Conservation (phyloP, 2,329 filamentous ascomycete genomes). For the Helminthosporium solani region DNA sequence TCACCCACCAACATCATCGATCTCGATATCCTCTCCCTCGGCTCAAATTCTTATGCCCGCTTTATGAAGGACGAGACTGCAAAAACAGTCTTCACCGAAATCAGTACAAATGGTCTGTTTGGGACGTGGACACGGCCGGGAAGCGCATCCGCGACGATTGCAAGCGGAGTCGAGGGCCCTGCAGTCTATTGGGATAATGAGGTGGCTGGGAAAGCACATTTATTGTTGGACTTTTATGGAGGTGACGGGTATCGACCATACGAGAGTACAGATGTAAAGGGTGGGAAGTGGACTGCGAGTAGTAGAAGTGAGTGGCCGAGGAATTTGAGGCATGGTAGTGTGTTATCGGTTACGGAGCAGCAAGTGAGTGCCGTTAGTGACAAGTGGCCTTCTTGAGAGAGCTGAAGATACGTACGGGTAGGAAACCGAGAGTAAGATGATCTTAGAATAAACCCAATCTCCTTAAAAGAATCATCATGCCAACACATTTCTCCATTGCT, state of each 20-base stretch:
- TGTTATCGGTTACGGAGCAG: slow-evolving; percentile 50
- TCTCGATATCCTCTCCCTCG: slow-evolving; percentile 56
- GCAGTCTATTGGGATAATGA: slow-evolving; percentile 39
- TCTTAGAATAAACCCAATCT: too few species aligned
- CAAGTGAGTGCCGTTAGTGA: slow-evolving; percentile 45
- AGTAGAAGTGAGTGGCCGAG: slow-evolving; percentile 47
- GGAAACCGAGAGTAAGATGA: too few species aligned
- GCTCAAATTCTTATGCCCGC: slow-evolving; percentile 49
- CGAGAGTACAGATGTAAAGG: slow-evolving; percentile 47
- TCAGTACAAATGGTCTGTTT: slow-evolving; percentile 51
- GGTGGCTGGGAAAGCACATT: slow-evolving; percentile 41
- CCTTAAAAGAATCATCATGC: too few species aligned
- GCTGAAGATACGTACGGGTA: not conserved
- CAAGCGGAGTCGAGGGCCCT: slow-evolving; percentile 32
- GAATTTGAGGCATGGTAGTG: slow-evolving; percentile 55
- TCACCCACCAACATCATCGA: slow-evolving; percentile 54
- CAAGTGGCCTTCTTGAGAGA: slow-evolving; percentile 22
- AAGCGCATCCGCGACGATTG: slow-evolving; percentile 46
- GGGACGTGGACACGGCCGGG: slow-evolving; percentile 55
- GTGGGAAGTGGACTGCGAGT: slow-evolving; percentile 52
- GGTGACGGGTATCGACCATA: slow-evolving; percentile 55
- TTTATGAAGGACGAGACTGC: slow-evolving; percentile 59
- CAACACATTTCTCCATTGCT: too few species aligned
- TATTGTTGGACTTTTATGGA: slow-evolving; percentile 48
- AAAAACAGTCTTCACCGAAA: slow-evolving; percentile 55